Conservation (phyloP, 805 yeast species). For the Barnettozyma pratensis region DNA sequence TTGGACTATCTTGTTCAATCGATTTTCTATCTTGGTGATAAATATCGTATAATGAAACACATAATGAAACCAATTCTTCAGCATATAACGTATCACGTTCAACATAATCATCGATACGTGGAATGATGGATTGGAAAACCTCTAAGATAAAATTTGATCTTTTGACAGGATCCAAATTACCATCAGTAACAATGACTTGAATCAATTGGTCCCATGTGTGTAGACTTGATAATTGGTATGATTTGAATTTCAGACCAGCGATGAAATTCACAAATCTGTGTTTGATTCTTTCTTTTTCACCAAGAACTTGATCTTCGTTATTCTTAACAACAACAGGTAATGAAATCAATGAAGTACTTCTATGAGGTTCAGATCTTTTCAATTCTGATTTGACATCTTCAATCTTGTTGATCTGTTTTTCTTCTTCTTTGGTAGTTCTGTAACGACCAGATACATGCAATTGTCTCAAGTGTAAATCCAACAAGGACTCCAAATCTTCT, state of each 20-base stretch:
- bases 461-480: slow-evolving; percentile 25
- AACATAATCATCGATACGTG: slow-evolving; percentile 70
- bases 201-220: slow-evolving; percentile 83
- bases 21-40: slow-evolving; percentile 45
- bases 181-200: slow-evolving; percentile 66
- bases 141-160: slow-evolving; percentile 66
- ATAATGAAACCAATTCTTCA: slow-evolving; percentile 69
- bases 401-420: slow-evolving; percentile 12
- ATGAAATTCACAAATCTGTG: slow-evolving; percentile 39
- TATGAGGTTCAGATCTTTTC: slow-evolving; percentile 10
- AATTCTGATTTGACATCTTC: slow-evolving; percentile 15
- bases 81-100: slow-evolving; percentile 62
- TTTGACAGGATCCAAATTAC: slow-evolving; percentile 37
- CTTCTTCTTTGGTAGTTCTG: slow-evolving; percentile 16
- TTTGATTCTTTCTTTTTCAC: slow-evolving; percentile 24
- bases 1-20: slow-evolving; percentile 28
- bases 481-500: slow-evolving; percentile 32
- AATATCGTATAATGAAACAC: slow-evolving; percentile 63
- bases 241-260: slow-evolving; percentile 41
- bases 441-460: slow-evolving; percentile 18
- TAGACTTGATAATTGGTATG: slow-evolving; percentile 54
- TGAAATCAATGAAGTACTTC: slow-evolving; percentile 9
- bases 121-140: slow-evolving; percentile 68
- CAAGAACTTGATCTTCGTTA: slow-evolving; percentile 19
- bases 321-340: slow-evolving; percentile 18